Evolutionary conservation across 2,329 filamentous ascomycete species (phyloP), one percentile per base, ranked within the genome.

Genomic region (Emmonsia crescens): DNA sequence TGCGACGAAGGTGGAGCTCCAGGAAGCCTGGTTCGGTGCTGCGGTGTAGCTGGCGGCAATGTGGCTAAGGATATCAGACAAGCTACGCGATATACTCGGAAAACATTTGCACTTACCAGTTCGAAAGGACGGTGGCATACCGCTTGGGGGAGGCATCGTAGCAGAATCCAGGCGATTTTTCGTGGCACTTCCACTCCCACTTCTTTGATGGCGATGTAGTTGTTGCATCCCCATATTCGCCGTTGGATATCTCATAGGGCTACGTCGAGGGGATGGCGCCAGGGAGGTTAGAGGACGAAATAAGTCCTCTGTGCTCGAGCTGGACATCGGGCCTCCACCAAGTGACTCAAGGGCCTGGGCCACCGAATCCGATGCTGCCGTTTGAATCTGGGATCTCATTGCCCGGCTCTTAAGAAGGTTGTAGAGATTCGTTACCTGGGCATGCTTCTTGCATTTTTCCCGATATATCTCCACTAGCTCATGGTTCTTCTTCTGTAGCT

Each of bases 381-480:
- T 75, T 60, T 82, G 80, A 62, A 85, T 79, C 14, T 82, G 78
- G 1, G 79, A 78, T 38, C 76, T 75, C 74, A 83, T 79, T 12
- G 82, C 78, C 62, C 81, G 79, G 33, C 78, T 76, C 68, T 85
- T 86, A 48, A 85, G 72, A 14, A 78, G 69, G 54, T 82, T 79
- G 67, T 85, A 86, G 27, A 82, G 74, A 64, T 81, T 81, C 57
- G 91, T 89, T 2, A 85, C 82, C 63, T 90, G 86, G 5, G 85
- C 75, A 2, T 89, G 80, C 62, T 86, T 88, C 55, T 83, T 85
- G 66, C 78, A 85, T 71, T 93, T 94, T 27, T 91, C 87, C 61
- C 82, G 83, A 67, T 85, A 86, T 3, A 84, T 80, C 27, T 85
- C 80, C 4, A 80, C 77, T 1, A 96, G 76, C 42, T 93, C 88